phyloP scores from a whole-genome alignment of 176 grass and related monocot genomes.

The maize (Zea mays) region DNA sequence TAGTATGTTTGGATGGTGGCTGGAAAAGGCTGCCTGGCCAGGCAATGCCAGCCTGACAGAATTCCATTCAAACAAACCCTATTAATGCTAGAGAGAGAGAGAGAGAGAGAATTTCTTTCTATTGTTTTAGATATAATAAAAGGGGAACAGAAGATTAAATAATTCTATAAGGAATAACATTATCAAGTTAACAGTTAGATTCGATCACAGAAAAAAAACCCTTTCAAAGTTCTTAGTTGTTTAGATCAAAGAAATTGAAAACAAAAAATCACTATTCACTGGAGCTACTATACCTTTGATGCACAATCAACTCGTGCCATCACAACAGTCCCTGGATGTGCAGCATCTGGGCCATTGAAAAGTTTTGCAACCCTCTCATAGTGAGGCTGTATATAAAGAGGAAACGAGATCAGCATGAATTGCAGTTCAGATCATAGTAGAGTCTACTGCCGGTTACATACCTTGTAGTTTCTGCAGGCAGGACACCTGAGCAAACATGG shows the following conservation, averaged over 20 bases:
- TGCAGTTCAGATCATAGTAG: conserved; percentile 22
- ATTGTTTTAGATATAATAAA: conserved; percentile 4
- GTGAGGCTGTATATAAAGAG: conserved; percentile 60
- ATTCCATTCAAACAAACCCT: too few relatives aligned
- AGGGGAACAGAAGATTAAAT: not conserved
- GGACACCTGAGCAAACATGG: conserved; percentile 73
- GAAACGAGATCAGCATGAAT: conserved; percentile 15
- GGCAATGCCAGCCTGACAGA: too few relatives aligned
- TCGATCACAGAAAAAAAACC: not conserved
- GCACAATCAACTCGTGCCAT: conserved; percentile 96
- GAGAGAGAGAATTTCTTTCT: conserved; percentile 10
- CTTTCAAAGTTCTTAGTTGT: conserved; percentile 6
- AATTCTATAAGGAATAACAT: not conserved
- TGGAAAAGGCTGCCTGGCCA: too few relatives aligned
- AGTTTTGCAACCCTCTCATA: conserved; percentile 96
- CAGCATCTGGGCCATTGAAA: conserved; percentile 85
- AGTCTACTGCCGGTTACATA: conserved; percentile 32
- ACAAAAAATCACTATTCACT: conserved; percentile 5
- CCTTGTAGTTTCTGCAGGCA: conserved; percentile 99
- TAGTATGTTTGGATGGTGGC: not conserved
- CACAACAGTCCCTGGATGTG: conserved; percentile 78
- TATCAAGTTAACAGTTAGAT: not conserved
- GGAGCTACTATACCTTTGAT: conserved; percentile 70
- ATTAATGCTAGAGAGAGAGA: not conserved
- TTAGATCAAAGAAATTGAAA: not conserved